These are phyloP conservation scores for Aspergillus jensenii DNA, from an alignment of 2,329 filamentous ascomycete species.

Conservation along the genomic window DNA sequence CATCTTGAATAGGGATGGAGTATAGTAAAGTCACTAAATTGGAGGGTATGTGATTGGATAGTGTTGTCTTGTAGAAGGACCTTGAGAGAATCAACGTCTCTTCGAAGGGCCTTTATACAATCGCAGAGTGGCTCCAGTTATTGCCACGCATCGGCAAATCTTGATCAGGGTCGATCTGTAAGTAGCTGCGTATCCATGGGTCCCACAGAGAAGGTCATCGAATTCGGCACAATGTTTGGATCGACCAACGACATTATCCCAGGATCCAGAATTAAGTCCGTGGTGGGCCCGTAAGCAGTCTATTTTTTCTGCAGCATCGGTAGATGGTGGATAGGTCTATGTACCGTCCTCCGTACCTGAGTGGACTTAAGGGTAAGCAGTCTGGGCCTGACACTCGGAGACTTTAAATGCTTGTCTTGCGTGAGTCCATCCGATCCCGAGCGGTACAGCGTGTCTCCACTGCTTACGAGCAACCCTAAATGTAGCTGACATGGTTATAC, in stretches of 20 bases:
- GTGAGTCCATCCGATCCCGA: no score
- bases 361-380: background rate
- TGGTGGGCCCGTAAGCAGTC: background rate
- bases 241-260: background rate
- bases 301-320: background rate
- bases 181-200: background rate
- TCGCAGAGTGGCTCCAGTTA: background rate
- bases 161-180: background rate
- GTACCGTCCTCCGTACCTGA: background rate
- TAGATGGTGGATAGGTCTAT: no score
- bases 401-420: background rate
- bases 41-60: background rate
- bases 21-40: no score
- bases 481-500: no score
- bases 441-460: no score
- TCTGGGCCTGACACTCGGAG: background rate
- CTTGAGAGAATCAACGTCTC: background rate
- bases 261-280: conserved; percentile 2
- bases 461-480: no score
- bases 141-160: background rate
- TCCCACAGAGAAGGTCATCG: background rate
- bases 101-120: background rate
- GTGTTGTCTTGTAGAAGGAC: background rate
- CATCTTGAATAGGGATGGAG: background rate
- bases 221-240: background rate